These are phyloP conservation scores for Hypoxylon rubiginosum DNA, from an alignment of 2,329 filamentous ascomycete species.

Conservation along the genomic window DNA sequence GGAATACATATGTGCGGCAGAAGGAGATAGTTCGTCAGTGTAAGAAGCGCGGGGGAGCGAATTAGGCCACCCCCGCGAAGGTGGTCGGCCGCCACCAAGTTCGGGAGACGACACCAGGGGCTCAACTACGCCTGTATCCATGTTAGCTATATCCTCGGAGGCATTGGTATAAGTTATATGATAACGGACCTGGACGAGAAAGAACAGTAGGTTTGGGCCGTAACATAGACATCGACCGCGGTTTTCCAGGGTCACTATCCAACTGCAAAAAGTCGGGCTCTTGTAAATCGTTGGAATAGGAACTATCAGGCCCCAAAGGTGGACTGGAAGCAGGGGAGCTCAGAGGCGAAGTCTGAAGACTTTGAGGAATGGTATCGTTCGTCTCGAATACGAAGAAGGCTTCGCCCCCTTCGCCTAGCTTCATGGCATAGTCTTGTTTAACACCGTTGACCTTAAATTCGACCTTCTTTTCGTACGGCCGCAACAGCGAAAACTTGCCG, in stretches of 20 bases:
- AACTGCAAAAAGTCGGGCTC: slow-evolving; percentile 80
- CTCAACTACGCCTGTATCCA: slow-evolving; percentile 60
- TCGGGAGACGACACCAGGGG: slow-evolving; percentile 68
- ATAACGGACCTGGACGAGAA: slow-evolving; percentile 40
- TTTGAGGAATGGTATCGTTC: slow-evolving; percentile 89
- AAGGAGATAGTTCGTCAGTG: slow-evolving; percentile 68
- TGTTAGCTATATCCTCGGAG: slow-evolving; percentile 17
- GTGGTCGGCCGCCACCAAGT: slow-evolving; percentile 60
- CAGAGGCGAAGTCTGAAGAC: slow-evolving; percentile 92
- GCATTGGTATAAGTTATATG: neutral
- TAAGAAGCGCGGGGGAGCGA: slow-evolving; percentile 58
- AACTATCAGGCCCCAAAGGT: slow-evolving; percentile 66
- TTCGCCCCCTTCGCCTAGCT: slow-evolving; percentile 95
- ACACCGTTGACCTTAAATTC: slow-evolving; percentile 95
- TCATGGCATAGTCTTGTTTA: slow-evolving; percentile 97
- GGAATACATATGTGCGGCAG: slow-evolving; percentile 56
- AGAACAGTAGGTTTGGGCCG: slow-evolving; percentile 63
- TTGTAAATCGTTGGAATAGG: slow-evolving; percentile 61
- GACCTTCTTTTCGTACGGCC: slow-evolving; percentile 98
- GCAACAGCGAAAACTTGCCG: slow-evolving; percentile 95
- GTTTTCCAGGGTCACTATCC: slow-evolving; percentile 60
- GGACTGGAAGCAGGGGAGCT: slow-evolving; percentile 92
- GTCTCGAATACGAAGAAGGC: slow-evolving; percentile 99
- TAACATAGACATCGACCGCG: slow-evolving; percentile 54
- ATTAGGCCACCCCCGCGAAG: slow-evolving; percentile 66